Percentiles rank a stretch among this genome's conserved stretches.
These are phyloP conservation scores for Meyerozyma sp. DNA, from an alignment of 1,139 yeast species.

Conservation along the genomic window DNA sequence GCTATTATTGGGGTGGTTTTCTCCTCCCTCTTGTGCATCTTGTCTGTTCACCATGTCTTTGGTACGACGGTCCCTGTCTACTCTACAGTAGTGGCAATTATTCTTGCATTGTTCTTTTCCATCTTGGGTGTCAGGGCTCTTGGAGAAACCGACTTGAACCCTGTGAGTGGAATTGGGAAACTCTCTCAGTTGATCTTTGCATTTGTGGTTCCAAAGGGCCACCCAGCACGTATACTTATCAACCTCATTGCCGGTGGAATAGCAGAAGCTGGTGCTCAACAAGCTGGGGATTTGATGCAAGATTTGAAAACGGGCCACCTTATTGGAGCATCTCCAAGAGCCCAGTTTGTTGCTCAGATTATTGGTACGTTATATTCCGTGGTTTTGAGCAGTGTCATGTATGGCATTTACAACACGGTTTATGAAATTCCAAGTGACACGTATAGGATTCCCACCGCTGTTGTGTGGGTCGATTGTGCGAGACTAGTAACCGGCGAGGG, in stretches of 20 bases:
- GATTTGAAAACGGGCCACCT: constrained; percentile 93
- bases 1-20: constrained; percentile 57
- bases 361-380: constrained; percentile 86
- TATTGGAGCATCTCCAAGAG: constrained; percentile 86
- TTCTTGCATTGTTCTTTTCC: constrained; percentile 73
- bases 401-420: constrained; percentile 71
- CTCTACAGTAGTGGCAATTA: constrained; percentile 61
- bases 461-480: constrained; percentile 95
- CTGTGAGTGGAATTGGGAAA: constrained; percentile 95
- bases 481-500: constrained; percentile 89
- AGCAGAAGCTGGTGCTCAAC: constrained; percentile 98
- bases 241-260: constrained; percentile 94
- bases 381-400: constrained; percentile 72
- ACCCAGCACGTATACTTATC: constrained; percentile 77
- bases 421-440: constrained; percentile 78
- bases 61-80: constrained; percentile 68
- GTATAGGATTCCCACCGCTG: constrained; percentile 90
- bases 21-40: constrained; percentile 64
- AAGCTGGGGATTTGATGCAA: constrained; percentile 97
- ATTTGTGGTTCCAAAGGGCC: constrained; percentile 63
- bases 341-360: constrained; percentile 86
- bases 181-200: constrained; percentile 88
- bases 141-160: constrained; percentile 95
- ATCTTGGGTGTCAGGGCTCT: constrained; percentile 87
- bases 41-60: constrained; percentile 61